Conservation (phyloP, 352 stramenopile genomes). For the Phytophthora pseudosyringae region DNA sequence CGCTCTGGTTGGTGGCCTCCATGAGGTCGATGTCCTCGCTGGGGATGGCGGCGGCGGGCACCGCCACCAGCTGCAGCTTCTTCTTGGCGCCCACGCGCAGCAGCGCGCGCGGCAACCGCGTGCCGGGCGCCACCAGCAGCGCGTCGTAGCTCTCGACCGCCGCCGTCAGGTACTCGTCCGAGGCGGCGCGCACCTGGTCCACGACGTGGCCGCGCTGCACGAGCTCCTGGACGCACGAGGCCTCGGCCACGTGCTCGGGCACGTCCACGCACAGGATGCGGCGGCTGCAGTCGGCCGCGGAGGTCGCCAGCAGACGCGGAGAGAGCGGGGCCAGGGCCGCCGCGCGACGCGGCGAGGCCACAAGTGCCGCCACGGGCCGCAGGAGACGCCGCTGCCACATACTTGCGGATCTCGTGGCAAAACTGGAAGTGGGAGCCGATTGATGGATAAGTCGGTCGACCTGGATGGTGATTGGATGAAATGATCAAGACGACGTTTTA, state of each 20-base stretch:
- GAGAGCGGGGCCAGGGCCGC: neutral
- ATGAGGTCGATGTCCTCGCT: slow-evolving; percentile 73
- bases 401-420: slow-evolving; percentile 4
- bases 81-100: slow-evolving; percentile 48
- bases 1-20: slow-evolving; percentile 74
- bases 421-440: slow-evolving; percentile 2
- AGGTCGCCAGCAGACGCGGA: slow-evolving; percentile 22
- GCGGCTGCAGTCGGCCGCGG: slow-evolving; percentile 13
- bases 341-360: neutral
- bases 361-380: slow-evolving; percentile 10
- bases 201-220: slow-evolving; percentile 74
- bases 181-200: slow-evolving; percentile 51
- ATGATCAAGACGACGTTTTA: neutral
- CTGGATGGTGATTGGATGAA: slow-evolving; percentile 9
- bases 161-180: slow-evolving; percentile 38
- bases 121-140: slow-evolving; percentile 60
- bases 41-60: slow-evolving; percentile 63
- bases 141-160: slow-evolving; percentile 64
- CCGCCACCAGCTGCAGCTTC: slow-evolving; percentile 62
- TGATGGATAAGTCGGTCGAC: slow-evolving; percentile 5
- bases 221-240: slow-evolving; percentile 68
- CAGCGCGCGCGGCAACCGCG: slow-evolving; percentile 51
- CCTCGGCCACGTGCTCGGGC: slow-evolving; percentile 51
- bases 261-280: slow-evolving; percentile 77
- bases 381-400: slow-evolving; percentile 36